Evolutionary conservation across 2,329 filamentous ascomycete species (phyloP).

Genomic region (Trichoderma guizhouense): DNA sequence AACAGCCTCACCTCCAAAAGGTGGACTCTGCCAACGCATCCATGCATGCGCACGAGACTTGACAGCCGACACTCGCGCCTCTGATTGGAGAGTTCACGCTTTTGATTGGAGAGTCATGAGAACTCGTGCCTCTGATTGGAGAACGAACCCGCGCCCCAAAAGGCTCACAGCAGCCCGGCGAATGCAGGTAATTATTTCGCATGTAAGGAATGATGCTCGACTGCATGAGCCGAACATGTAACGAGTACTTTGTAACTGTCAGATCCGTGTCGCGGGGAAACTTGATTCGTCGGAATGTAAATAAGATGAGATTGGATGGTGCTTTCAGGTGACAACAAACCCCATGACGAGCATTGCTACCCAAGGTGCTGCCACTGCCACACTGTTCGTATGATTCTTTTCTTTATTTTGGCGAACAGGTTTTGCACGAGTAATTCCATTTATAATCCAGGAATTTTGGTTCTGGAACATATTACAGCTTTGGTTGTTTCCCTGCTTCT

Average conservation of each 20-base stretch:
- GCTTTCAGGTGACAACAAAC: neutral
- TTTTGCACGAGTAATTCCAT: neutral
- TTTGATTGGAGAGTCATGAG: no score
- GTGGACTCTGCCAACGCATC: constrained; percentile 12
- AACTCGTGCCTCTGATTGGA: neutral
- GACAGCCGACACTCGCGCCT: neutral
- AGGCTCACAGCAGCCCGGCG: neutral
- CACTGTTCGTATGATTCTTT: neutral
- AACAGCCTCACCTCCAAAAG: neutral
- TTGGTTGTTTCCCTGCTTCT: neutral
- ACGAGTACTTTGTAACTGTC: neutral
- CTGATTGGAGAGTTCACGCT: neutral
- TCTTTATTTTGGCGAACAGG: neutral
- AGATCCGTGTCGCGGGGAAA: neutral
- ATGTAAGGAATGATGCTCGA: constrained; percentile 8
- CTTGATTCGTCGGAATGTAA: neutral
- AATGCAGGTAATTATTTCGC: constrained; percentile 9
- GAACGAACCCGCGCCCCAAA: neutral
- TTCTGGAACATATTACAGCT: neutral
- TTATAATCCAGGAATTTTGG: neutral
- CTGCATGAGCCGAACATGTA: neutral
- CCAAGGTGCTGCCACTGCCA: neutral
- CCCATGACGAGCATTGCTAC: neutral
- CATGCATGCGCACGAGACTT: constrained; percentile 13
- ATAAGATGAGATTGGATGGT: neutral